phyloP scores from a whole-genome alignment of 2,329 filamentous ascomycete species.

The Scytalidium lignicola region DNA sequence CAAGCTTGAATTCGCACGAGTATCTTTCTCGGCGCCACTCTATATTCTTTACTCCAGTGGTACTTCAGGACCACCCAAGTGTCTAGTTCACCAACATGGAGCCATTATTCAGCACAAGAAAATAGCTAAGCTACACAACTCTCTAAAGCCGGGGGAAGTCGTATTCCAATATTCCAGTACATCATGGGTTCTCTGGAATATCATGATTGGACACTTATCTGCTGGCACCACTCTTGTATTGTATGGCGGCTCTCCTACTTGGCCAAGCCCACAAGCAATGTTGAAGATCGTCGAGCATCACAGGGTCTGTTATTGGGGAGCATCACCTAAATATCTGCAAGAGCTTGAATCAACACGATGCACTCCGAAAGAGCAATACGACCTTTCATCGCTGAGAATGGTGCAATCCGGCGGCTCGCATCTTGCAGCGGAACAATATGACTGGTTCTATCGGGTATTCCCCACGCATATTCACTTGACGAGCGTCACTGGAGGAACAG shows the following conservation, averaged over 20 bases:
- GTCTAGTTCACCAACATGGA: constrained; percentile 36
- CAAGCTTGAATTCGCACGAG: constrained; percentile 2
- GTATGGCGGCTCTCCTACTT: constrained; percentile 1
- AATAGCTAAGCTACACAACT: constrained; percentile 38
- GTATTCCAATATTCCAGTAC: constrained; percentile 42
- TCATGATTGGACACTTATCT: constrained; percentile 35
- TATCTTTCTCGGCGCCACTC: constrained; percentile 3
- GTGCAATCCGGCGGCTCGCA: constrained; percentile 77
- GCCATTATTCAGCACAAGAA: constrained; percentile 39
- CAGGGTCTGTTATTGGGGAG: constrained; percentile 37
- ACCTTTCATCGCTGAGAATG: constrained; percentile 46
- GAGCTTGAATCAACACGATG: constrained; percentile 31
- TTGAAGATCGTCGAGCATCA: constrained; percentile 31
- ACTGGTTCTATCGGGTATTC: constrained; percentile 67
- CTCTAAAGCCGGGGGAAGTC: constrained; percentile 31
- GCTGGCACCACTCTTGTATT: not conserved
- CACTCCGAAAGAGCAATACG: not conserved
- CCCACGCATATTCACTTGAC: constrained; percentile 57
- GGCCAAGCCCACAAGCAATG: constrained; percentile 22
- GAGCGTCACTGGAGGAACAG: constrained; percentile 28
- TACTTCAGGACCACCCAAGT: constrained; percentile 13
- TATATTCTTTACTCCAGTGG: constrained; percentile 6
- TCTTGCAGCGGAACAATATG: constrained; percentile 64
- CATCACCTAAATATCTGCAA: constrained; percentile 38
- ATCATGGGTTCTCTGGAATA: constrained; percentile 78